Evolutionary conservation across 169 alveolate genomes (phyloP), one percentile per base, ranked within the genome.

Genomic region (Cryptosporidium ryanae): DNA sequence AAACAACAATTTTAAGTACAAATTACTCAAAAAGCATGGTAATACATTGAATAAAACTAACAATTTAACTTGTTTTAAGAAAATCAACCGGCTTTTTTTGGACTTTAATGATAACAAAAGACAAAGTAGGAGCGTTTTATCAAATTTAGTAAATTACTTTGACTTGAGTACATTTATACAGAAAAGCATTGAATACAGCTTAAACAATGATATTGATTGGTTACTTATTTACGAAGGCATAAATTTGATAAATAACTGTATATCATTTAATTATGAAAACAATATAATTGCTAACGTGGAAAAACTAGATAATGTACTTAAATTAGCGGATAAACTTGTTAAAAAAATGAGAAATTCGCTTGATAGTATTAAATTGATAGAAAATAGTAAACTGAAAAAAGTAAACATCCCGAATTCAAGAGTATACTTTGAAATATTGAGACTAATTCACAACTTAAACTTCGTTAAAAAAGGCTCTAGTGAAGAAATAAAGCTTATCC

Each of bases 351-450:
- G 38, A 52, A 52, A 32, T 7, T 31, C 57, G 4, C 52, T 68
- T 23, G 63, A 46, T 27, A 59, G 59, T 61, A 61, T 44, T 18
- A 38, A 38, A 38, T 38, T 10, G 8, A 38, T 38, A 10, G 2
- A n/a, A 0, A 52, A 1, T 12, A 52, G 13, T n/a, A 52, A 52
- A 6, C 50, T 57, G 34, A 23, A 43, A 17, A 57, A 76, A 38
- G 18, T n/a, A 17, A 38, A 64, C 12, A 44, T 76, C 32, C 87
- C 87, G 7, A 31, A 31, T 43, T 55, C 71, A 61, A 76, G 46
- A 17, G 2, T 76, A 17, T 76, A 76, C 44, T 76, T 76, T 76
- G 87, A 76, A 61, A 6, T 76, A 17, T 46, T 76, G 15, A 76
- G 71, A 43, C n/a, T 61, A 31, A 38, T 76, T 23, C 87, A 76